A percentile compares a stretch with the other conserved stretches of the same genome.
These are phyloP conservation scores for Suillus tomentosus DNA, from an alignment of 768 basidiomycete species.

Conservation along the genomic window DNA sequence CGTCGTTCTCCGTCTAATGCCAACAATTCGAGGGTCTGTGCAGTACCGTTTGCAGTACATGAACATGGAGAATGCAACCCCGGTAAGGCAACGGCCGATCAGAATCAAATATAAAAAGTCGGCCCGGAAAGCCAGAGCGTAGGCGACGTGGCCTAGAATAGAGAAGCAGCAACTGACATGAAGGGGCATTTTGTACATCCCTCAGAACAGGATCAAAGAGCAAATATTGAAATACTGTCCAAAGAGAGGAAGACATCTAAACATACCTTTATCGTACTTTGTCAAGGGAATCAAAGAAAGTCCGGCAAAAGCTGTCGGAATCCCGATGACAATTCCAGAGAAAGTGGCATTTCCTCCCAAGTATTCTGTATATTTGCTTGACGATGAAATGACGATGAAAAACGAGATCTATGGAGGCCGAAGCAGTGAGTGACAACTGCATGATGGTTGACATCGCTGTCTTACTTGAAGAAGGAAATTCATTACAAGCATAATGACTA, in stretches of 20 bases:
- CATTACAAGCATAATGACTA: constrained; percentile 46
- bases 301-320: constrained; percentile 65
- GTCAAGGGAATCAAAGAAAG: constrained; percentile 57
- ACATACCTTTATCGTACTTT: constrained; percentile 55
- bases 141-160: constrained; percentile 58
- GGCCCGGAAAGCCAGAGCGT: constrained; percentile 60
- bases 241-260: neutral
- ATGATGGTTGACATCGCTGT: neutral
- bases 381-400: constrained; percentile 70
- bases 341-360: constrained; percentile 72
- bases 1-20: constrained; percentile 61
- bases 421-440: neutral
- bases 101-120: constrained; percentile 70
- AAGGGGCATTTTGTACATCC: constrained; percentile 56
- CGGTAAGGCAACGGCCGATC: constrained; percentile 66
- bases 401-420: constrained; percentile 52
- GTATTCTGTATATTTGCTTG: constrained; percentile 60
- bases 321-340: constrained; percentile 66
- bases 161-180: constrained; percentile 54
- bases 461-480: constrained; percentile 50
- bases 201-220: constrained; percentile 23
- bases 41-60: constrained; percentile 75
- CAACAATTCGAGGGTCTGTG: constrained; percentile 66
- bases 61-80: constrained; percentile 61
- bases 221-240: neutral